Evolutionary conservation across 768 basidiomycete species (phyloP).

Genomic region (Leccinum uliginosum): DNA sequence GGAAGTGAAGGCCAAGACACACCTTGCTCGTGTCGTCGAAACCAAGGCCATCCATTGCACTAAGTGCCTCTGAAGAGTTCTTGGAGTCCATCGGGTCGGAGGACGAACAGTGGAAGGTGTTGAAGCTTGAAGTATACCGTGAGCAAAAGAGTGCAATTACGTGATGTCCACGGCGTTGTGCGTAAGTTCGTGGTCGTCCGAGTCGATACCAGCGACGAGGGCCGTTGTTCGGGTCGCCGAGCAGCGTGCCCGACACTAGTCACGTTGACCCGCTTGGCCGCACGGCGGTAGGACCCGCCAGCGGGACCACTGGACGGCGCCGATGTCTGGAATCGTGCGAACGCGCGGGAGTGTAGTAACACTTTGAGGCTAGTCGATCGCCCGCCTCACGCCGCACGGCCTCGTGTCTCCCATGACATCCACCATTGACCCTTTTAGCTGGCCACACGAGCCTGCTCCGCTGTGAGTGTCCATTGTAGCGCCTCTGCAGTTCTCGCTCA

Average conservation of each 20-base stretch:
- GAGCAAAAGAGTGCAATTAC: slow-evolving; percentile 25
- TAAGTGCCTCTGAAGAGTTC: slow-evolving; percentile 21
- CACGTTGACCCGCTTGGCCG: slow-evolving; percentile 1
- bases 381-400: slow-evolving; percentile 33
- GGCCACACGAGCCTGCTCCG: slow-evolving; percentile 48
- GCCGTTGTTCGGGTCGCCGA: slow-evolving; percentile 2
- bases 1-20: slow-evolving; percentile 1
- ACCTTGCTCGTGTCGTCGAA: slow-evolving; percentile 82
- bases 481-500: slow-evolving; percentile 13
- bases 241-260: not conserved
- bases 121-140: slow-evolving; percentile 12
- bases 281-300: not conserved
- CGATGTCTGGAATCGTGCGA: slow-evolving; percentile 27
- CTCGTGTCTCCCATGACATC: slow-evolving; percentile 44
- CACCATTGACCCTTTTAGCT: slow-evolving; percentile 36
- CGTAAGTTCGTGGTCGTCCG: slow-evolving; percentile 5
- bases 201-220: slow-evolving; percentile 7
- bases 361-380: slow-evolving; percentile 8
- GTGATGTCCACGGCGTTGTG: slow-evolving; percentile 10
- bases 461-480: slow-evolving; percentile 39
- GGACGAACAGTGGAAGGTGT: not conserved
- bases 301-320: slow-evolving; percentile 12
- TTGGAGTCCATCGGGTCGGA: slow-evolving; percentile 20
- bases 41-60: slow-evolving; percentile 36
- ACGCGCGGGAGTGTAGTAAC: slow-evolving; percentile 18